phyloP scores from a whole-genome alignment of 208 protist species.

The Leptomonas pyrrhocoris region DNA sequence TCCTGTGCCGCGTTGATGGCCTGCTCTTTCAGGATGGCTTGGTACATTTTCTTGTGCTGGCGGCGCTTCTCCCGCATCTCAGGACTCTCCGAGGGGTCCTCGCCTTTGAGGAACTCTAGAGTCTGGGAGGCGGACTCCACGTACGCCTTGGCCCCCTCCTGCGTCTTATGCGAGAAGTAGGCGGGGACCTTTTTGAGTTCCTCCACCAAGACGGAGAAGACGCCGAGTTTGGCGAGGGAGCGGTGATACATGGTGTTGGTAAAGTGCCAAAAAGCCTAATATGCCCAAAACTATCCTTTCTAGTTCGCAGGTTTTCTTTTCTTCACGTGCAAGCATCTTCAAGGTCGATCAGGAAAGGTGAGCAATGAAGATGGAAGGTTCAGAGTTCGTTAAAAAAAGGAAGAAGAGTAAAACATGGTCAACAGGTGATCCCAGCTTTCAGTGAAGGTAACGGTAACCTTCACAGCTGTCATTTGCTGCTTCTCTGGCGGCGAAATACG shows the following conservation, averaged over 20 bases:
- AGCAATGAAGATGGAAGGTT: background rate
- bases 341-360: background rate
- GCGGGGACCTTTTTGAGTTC: conserved; percentile 55
- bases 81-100: conserved; percentile 41
- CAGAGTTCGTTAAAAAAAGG: background rate
- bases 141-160: conserved; percentile 35
- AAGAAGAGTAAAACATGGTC: no score
- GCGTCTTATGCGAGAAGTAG: conserved; percentile 33
- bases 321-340: background rate
- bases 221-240: conserved; percentile 17
- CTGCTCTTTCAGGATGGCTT: conserved; percentile 55
- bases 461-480: no score
- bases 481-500: no score
- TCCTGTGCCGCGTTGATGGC: conserved; percentile 27
- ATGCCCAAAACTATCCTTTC: background rate
- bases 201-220: conserved; percentile 51
- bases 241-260: conserved; percentile 41
- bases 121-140: conserved; percentile 44
- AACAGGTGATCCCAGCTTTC: no score
- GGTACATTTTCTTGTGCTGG: conserved; percentile 68
- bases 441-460: no score
- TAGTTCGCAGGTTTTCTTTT: background rate
- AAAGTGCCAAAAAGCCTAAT: background rate
- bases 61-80: conserved; percentile 46
- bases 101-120: conserved; percentile 54